Evolutionary conservation across 2,329 filamentous ascomycete genomes (phyloP), one percentile per base, ranked within the genome.

Genomic region (Beauveria sp.): DNA sequence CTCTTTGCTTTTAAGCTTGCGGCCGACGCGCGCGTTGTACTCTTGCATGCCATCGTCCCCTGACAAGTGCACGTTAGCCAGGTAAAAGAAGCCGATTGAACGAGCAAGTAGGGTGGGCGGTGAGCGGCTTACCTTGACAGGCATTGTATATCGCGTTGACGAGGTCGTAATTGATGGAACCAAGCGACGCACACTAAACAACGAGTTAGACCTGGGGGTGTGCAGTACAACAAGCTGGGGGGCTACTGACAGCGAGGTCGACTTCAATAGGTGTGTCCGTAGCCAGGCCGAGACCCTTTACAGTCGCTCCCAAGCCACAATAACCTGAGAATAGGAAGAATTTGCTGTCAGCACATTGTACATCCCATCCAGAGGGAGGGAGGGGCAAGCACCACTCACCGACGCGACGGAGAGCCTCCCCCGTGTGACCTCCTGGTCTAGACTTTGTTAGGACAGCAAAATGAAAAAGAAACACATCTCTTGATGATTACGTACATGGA

Each of bases 101-200:
- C 48, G 49, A 38, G 49, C 12, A n/a, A 46, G 24, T 10, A 59
- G 31, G 24, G n/a, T 20, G 26, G 26, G 38, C 14, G 55, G 64
- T 63, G 63, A 65, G 59, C 66, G 26, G 66, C 70, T 60, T 71
- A 83, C 82, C 83, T 76, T 82, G 78, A 67, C 81, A 81, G 46
- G 83, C 80, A 64, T 78, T 76, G 68, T 84, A 84, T 20, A 86
- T 73, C 10, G 78, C 76, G 59, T 73, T 73, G 31, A 97, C 73
- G 63, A 96, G 85, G 7, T 84, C 81, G 48, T 83, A 79, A 59
- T 86, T 91, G 48, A 98, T 71, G 9, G 85, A 85, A 20, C 93
- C 95, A 5, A 98, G 76, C 0, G 93, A 97, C 0, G 93, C 91
- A 26, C 89, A 84, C 87, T 89, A 65, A 48, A 53, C 50, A 48